A percentile compares a stretch with the other conserved stretches of the same genome.
phyloP scores from a whole-genome alignment of 2,329 filamentous ascomycete species.

The Tetracladium maxilliforme region DNA sequence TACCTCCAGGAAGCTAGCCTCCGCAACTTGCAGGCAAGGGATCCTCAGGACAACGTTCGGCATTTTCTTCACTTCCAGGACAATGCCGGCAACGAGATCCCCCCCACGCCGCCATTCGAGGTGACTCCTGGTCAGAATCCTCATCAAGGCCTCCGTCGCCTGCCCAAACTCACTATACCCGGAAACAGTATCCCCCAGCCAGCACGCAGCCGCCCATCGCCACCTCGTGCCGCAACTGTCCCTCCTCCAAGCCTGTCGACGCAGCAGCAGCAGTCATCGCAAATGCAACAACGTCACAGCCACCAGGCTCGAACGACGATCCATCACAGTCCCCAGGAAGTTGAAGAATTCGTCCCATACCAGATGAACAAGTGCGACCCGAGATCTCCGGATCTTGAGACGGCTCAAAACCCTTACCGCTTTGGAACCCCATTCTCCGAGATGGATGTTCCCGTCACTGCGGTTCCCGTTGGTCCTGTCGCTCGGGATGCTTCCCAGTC shows the following conservation, averaged over 20 bases:
- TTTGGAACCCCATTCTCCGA: slow-evolving; percentile 83
- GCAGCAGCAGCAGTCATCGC: slow-evolving; percentile 11
- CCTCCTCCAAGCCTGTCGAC: slow-evolving; percentile 5
- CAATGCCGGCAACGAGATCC: slow-evolving; percentile 15
- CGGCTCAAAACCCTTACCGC: slow-evolving; percentile 48
- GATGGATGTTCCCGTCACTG: slow-evolving; percentile 73
- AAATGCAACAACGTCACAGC: slow-evolving; percentile 8
- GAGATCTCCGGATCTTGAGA: slow-evolving; percentile 38
- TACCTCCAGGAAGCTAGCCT: slow-evolving; percentile 63
- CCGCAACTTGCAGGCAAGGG: slow-evolving; percentile 51
- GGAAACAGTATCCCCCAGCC: too few species aligned
- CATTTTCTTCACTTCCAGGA: slow-evolving; percentile 85
- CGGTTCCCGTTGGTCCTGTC: slow-evolving; percentile 55
- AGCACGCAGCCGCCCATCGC: slow-evolving; percentile 16
- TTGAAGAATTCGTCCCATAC: slow-evolving; percentile 29
- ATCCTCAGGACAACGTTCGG: slow-evolving; percentile 85
- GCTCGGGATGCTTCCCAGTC: slow-evolving; percentile 74
- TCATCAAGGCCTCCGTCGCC: slow-evolving; percentile 37
- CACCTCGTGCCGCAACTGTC: slow-evolving; percentile 13
- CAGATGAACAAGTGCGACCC: slow-evolving; percentile 35
- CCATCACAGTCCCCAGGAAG: too few species aligned
- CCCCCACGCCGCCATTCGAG: slow-evolving; percentile 56
- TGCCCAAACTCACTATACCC: slow-evolving; percentile 53
- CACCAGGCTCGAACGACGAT: too few species aligned
- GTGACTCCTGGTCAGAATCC: slow-evolving; percentile 22